Evolutionary conservation across 2,329 filamentous ascomycete species (phyloP), one percentile per base, ranked within the genome.

Genomic region (Diaporthe humulicola): DNA sequence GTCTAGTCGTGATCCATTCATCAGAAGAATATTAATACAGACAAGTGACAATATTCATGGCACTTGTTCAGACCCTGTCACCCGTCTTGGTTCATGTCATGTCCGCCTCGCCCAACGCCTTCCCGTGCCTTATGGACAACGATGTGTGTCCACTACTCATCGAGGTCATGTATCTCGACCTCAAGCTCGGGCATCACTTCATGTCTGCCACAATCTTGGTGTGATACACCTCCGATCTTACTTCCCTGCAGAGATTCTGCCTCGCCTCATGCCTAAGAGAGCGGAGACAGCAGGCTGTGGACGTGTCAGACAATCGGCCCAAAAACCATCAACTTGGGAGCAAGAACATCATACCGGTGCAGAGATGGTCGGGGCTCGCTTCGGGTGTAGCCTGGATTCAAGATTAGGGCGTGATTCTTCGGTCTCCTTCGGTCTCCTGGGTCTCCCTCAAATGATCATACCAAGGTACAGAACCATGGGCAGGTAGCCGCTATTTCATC

Each of bases 401-500:
- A 64, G 38, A 71, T 77, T 72, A 76, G 77, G 75, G 74, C 28
- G 58, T 74, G 57, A 61, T 61, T 38, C 19, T 15, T 58, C 22
- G 28, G 75, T 77, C 58, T 61, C 64, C 19, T 15, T 58, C 22
- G 28, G 75, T 77, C 58, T 61, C 64, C 57, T 14, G 19, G 60
- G 71, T 12, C 71, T 71, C 38, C 67, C 69, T 56, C 71, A 75
- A 77, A 64, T 77, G 45, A 75, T 75, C 86, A 81, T 92, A 97
- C 95, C 97, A 81, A 99, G 93, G 86, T 98, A 99, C 85, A 99
- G 90, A 84, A 99, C 97, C 85, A 99, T 86, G 80, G 97, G 97
- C 75, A 99, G 91, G 86, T 98, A 99, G 84, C 97, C 97, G 89
- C 95, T 97, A 80, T 70, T 42, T 71, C 22, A 73, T 71, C 67